Evolutionary conservation across 495 filamentous ascomycete species (phyloP).

Genomic region (Xylaria palmicola): DNA sequence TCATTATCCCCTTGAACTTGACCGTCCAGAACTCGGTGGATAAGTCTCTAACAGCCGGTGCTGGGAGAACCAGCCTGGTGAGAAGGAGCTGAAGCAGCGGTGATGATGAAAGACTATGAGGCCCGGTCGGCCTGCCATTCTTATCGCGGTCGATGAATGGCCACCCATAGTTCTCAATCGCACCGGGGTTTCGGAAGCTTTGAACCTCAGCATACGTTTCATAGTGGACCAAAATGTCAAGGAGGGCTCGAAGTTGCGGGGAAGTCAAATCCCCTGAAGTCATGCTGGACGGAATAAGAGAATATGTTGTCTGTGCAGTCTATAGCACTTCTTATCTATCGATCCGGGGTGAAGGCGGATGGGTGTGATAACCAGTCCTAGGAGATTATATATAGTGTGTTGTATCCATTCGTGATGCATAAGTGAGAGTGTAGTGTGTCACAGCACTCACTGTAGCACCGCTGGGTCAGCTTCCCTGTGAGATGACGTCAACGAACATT

Average conservation of each 20-base stretch:
- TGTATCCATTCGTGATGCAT: too few species aligned
- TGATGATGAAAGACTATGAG: constrained; percentile 37
- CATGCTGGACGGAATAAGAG: constrained; percentile 12
- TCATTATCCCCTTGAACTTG: constrained; percentile 45
- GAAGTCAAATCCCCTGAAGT: constrained; percentile 36
- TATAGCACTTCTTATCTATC: too few species aligned
- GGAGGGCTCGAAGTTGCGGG: constrained; percentile 56
- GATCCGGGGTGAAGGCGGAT: too few species aligned
- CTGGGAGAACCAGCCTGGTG: constrained; percentile 51
- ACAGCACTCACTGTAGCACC: too few species aligned
- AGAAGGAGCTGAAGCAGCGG: constrained; percentile 61
- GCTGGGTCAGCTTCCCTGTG: too few species aligned
- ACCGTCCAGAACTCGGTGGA: constrained; percentile 57
- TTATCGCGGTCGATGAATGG: constrained; percentile 43
- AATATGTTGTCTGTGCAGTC: not conserved
- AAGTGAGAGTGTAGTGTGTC: too few species aligned
- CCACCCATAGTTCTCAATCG: constrained; percentile 57
- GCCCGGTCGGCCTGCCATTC: not conserved
- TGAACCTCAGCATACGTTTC: constrained; percentile 63
- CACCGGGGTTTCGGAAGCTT: constrained; percentile 54
- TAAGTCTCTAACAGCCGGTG: constrained; percentile 59
- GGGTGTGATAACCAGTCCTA: not conserved
- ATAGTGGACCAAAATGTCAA: constrained; percentile 66
- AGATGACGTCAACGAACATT: too few species aligned
- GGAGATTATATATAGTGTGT: too few species aligned